phyloP scores from a whole-genome alignment of 305 asterid genomes.

The Fraxinus nigra region DNA sequence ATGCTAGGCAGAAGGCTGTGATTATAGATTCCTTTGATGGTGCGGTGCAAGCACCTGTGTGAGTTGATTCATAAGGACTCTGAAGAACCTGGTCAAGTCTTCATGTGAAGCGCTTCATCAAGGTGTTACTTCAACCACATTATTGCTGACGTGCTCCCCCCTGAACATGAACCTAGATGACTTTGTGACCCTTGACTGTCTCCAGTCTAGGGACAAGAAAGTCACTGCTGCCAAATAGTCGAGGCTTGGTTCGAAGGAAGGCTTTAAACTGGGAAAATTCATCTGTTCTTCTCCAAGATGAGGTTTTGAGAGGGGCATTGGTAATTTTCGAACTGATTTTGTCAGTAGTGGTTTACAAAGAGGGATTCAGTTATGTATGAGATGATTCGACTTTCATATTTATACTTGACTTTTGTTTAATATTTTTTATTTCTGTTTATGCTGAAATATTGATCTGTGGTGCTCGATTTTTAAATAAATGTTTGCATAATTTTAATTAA shows the following conservation, averaged over 20 bases:
- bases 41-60: not conserved
- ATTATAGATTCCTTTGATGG: not conserved
- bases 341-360: not conserved
- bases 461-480: not conserved
- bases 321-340: not conserved
- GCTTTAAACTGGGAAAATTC: not conserved
- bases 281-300: not conserved
- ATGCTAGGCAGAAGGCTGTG: no score
- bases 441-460: not conserved
- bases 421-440: not conserved
- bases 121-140: not conserved
- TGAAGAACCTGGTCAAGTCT: not conserved
- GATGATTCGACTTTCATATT: not conserved
- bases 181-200: not conserved
- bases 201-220: not conserved
- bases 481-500: not conserved
- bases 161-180: not conserved
- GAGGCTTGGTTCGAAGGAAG: not conserved
- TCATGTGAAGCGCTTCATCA: not conserved
- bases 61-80: slow-evolving; percentile 3
- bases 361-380: not conserved
- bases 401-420: not conserved
- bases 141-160: not conserved
- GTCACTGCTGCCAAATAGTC: not conserved
- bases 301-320: not conserved